phyloP scores from a whole-genome alignment of 306 rosid species.

The Parietaria judaica region DNA sequence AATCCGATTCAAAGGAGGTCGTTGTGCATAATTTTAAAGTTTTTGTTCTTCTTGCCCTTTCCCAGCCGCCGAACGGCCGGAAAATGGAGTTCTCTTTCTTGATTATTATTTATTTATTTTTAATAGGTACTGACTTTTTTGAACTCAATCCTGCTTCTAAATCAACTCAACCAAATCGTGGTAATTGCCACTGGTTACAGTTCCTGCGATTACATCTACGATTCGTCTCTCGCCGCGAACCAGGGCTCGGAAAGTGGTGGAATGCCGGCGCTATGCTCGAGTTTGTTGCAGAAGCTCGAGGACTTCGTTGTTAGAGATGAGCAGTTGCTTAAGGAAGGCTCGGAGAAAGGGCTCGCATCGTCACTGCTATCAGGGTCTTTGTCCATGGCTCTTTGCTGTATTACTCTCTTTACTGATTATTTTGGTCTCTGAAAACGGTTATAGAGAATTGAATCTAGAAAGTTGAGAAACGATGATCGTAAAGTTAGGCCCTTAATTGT shows the following conservation, averaged over 20 bases:
- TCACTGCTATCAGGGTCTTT: conserved; percentile 77
- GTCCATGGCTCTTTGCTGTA: conserved; percentile 96
- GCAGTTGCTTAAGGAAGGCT: conserved; percentile 31
- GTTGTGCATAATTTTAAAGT: no score
- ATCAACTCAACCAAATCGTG: conserved; percentile 76
- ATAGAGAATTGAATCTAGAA: neutral
- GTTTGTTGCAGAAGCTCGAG: conserved; percentile 58
- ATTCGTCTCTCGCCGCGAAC: conserved; percentile 43
- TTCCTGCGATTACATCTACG: conserved; percentile 63
- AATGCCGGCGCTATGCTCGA: conserved; percentile 67
- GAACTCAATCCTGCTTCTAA: conserved; percentile 67
- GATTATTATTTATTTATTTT: neutral
- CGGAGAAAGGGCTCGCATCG: conserved; percentile 41
- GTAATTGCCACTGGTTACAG: conserved; percentile 87
- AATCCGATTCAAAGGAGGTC: neutral
- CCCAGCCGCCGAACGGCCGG: conserved; percentile 1
- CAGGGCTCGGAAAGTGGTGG: conserved; percentile 42
- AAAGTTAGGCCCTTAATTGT: conserved; percentile 21
- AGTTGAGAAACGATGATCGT: neutral
- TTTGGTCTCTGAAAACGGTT: conserved; percentile 1
- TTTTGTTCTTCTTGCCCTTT: neutral
- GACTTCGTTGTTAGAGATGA: conserved; percentile 50
- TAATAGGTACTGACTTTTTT: conserved; percentile 67
- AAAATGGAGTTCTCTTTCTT: neutral
- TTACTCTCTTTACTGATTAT: conserved; percentile 30